phyloP scores from a whole-genome alignment of 305 asterid genomes.

The Solanum hybrid region DNA sequence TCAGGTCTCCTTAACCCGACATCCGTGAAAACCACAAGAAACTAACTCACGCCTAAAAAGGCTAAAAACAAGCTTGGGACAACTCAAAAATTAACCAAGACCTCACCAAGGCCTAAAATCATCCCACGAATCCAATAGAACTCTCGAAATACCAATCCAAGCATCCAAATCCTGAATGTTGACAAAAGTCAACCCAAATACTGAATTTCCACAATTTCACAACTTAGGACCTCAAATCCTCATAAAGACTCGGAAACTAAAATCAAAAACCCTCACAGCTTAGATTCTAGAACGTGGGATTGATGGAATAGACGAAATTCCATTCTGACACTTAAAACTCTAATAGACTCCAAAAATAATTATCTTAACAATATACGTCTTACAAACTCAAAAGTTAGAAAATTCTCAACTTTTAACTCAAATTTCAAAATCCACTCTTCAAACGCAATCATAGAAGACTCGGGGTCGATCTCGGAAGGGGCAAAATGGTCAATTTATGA shows the following conservation, averaged over 20 bases:
- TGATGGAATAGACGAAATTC: not conserved
- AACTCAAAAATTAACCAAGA: not conserved
- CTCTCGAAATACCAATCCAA: not conserved
- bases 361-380: not conserved
- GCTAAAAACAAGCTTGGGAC: not conserved
- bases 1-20: not conserved
- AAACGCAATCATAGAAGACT: not conserved
- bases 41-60: not conserved
- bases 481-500: not conserved
- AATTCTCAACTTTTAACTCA: not conserved
- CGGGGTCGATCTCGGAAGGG: not conserved
- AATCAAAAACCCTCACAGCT: not conserved
- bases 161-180: not conserved
- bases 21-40: not conserved
- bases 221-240: not conserved
- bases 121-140: not conserved
- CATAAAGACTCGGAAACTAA: not conserved
- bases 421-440: not conserved
- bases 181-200: not conserved
- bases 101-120: not conserved
- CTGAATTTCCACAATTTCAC: not conserved
- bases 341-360: not conserved
- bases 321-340: not conserved
- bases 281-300: too few species aligned
- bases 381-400: not conserved